Base-by-base conservation (phyloP, 2,329 filamentous ascomycete genomes). In the Catunica adiposa region DNA sequence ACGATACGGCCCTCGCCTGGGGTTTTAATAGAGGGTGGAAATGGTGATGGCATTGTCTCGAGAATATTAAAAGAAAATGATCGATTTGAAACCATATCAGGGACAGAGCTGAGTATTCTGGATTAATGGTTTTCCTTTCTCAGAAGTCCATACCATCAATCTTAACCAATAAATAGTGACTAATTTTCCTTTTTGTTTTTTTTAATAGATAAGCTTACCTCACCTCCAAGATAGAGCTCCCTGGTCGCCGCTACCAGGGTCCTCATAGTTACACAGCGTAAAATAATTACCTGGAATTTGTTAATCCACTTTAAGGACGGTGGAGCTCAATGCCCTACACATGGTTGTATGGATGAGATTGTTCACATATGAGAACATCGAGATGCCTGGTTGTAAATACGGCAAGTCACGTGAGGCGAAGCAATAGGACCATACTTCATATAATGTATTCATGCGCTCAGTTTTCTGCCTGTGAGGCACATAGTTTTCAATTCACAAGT, bases 1-100 rank as follows among this genome's bases (percentile, higher is more conserved):
- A 88, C 74, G 61, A 96, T 84, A 61, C 75, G 77, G 59, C 92
- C 92, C 64, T 86, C 76, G 57, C 92, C 92, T 22, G 89, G 79
- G 54, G 75, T 74, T 23, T 86, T 85, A 40, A 83, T 77, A 26
- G 86, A 86, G 53, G 78, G 73, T 52, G 84, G 80, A 65, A 94
- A 94, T 7, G 88, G 86, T n/a, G 83, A 88, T 59, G 69, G 68
- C 74, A 78, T 75, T 7, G 15, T 61, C 42, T 59, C 9, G 20
- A 37, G 9, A 26, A 20, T 42, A 42, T 7, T 7, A 7, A 42
- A 48, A 51, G 26, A 20, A 40, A 11, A 26, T 20, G 29, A 44
- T 15, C 7, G 8, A 22, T n/a, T 44, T 11, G 8, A 44, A 44
- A n/a, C 20, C 8, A 44, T 44, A 44, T 44, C n/a, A 51, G 46